Conservation (phyloP, 345 rosid genomes). For the Eucalyptus regnans region DNA sequence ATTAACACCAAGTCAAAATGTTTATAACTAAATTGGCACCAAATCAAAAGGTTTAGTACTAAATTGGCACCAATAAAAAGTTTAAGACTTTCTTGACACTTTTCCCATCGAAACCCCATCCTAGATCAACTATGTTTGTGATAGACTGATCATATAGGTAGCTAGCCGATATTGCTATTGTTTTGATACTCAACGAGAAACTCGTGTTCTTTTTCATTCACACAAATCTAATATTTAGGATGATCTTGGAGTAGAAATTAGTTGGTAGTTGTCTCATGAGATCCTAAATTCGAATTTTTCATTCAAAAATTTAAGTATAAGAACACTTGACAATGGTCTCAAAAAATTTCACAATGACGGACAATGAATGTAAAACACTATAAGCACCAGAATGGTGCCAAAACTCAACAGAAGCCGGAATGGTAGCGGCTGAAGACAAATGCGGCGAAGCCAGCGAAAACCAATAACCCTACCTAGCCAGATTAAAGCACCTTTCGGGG, state of each 20-base stretch:
- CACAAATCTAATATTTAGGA: not conserved
- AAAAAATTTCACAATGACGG: not conserved
- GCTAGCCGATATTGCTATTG: not conserved
- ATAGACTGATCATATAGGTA: rapidly evolving
- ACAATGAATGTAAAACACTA: not conserved
- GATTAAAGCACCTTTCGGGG: not conserved
- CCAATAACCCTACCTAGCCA: not conserved
- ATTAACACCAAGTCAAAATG: no score
- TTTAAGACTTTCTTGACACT: no score
- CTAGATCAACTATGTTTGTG: not conserved
- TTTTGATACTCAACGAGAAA: not conserved
- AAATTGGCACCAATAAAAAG: no score
- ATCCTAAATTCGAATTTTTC: not conserved
- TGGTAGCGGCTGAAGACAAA: rapidly evolving
- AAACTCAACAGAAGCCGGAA: not conserved
- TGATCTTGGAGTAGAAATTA: not conserved
- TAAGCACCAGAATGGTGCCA: not conserved
- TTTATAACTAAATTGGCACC: no score
- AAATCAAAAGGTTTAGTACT: no score
- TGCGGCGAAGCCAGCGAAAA: not conserved
- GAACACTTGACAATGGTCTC: not conserved
- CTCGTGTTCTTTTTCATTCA: rapidly evolving
- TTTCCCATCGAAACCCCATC: rapidly evolving
- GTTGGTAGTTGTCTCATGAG: rapidly evolving
- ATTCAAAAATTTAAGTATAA: not conserved